phyloP scores from a whole-genome alignment of 2,329 filamentous ascomycete genomes.

The Diaporthe velutina region DNA sequence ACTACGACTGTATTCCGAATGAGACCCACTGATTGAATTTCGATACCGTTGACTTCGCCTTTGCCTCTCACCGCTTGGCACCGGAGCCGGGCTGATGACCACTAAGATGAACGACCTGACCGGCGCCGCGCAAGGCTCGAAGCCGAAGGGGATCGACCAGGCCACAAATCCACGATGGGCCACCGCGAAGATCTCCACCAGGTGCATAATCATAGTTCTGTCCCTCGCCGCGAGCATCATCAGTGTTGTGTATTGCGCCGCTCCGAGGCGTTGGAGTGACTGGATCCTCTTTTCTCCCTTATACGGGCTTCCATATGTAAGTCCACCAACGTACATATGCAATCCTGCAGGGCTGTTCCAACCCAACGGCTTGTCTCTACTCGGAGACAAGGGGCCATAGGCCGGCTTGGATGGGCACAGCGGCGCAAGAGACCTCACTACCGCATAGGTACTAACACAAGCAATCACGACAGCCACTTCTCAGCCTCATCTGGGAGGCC shows the following conservation, averaged over 20 bases:
- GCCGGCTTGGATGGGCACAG: background rate
- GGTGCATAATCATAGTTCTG: background rate
- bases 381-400: background rate
- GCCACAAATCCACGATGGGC: slow-evolving; percentile 20
- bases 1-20: background rate
- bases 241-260: background rate
- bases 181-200: background rate
- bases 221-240: background rate
- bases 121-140: background rate
- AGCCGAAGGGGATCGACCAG: background rate
- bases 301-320: slow-evolving; percentile 17
- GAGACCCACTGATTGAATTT: slow-evolving; percentile 4
- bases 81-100: background rate
- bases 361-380: background rate
- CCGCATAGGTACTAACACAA: background rate
- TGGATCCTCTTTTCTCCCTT: slow-evolving; percentile 5
- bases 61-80: background rate
- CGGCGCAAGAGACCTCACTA: background rate
- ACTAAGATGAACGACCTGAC: background rate
- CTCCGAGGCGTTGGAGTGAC: background rate
- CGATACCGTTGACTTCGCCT: background rate
- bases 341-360: background rate
- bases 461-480: background rate
- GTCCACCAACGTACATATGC: background rate
- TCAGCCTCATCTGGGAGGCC: background rate